phyloP scores from a whole-genome alignment of 1,139 yeast species.

The Scheffersomyces titani region DNA sequence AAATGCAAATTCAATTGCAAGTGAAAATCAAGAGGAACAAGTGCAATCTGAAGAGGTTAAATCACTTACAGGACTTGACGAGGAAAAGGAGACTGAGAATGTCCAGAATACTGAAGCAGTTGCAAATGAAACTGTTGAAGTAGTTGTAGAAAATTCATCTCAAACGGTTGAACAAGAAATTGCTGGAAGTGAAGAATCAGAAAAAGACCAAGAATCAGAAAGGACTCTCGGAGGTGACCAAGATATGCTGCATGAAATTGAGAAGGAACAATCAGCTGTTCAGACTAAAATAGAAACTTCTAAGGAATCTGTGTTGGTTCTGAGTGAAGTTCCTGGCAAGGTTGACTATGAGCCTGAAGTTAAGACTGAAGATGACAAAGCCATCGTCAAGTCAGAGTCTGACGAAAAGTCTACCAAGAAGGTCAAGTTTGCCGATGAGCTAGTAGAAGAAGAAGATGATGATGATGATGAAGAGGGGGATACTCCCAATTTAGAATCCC shows the following conservation, averaged over 20 bases:
- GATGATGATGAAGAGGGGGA: conserved; percentile 5
- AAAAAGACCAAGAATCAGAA: neutral
- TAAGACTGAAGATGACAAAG: conserved; percentile 2
- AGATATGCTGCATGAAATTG: neutral
- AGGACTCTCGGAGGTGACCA: neutral
- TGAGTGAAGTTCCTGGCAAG: neutral
- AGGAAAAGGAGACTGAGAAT: conserved; percentile 1
- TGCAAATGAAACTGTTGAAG: conserved; percentile 2
- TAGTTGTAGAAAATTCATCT: too few species aligned
- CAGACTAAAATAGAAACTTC: neutral
- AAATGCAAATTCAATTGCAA: neutral
- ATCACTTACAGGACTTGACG: neutral
- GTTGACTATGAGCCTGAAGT: conserved; percentile 8
- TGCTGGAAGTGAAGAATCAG: neutral
- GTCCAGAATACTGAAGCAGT: conserved; percentile 1
- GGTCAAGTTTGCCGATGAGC: conserved; percentile 34
- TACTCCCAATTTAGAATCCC: conserved; percentile 3
- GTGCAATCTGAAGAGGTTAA: conserved; percentile 1
- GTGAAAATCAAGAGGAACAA: conserved; percentile 1
- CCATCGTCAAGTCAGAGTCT: neutral
- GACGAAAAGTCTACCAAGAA: conserved; percentile 6
- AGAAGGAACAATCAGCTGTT: neutral
- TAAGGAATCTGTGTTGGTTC: conserved; percentile 4
- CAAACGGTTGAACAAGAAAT: conserved; percentile 1
- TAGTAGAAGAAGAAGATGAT: conserved; percentile 3